phyloP scores from a whole-genome alignment of 2,329 filamentous ascomycete species.

The Ascocoryne sarcoides region DNA sequence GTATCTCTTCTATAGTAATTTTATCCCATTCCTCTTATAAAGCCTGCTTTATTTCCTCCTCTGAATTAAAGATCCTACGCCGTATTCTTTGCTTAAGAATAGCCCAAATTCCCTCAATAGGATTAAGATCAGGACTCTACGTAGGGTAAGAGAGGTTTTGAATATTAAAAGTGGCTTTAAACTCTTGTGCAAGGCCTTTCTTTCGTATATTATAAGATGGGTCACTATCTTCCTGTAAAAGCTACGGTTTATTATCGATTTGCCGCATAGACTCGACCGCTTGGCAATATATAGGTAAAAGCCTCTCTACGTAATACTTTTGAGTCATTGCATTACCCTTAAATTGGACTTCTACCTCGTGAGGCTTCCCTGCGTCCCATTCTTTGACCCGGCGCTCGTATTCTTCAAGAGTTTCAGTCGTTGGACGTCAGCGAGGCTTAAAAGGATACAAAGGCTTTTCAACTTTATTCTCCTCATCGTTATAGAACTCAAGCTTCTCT shows the following conservation, averaged over 20 bases:
- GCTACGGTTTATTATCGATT: too few species aligned
- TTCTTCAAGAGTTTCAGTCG: slow-evolving; percentile 3
- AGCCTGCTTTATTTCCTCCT: too few species aligned
- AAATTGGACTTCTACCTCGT: slow-evolving; percentile 6
- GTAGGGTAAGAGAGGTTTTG: too few species aligned
- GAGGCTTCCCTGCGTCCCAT: slow-evolving; percentile 9
- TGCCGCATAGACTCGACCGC: slow-evolving; percentile 4
- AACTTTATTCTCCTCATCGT: slow-evolving; percentile 7
- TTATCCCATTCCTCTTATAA: too few species aligned
- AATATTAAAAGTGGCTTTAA: too few species aligned
- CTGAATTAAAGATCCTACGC: too few species aligned
- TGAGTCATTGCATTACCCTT: slow-evolving; percentile 8
- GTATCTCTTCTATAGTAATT: too few species aligned
- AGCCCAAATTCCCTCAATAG: slow-evolving; percentile 1
- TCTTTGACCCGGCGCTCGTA: slow-evolving; percentile 4
- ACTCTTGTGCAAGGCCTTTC: too few species aligned
- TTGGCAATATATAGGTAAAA: slow-evolving; percentile 8
- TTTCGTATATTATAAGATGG: too few species aligned
- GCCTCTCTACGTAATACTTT: too few species aligned
- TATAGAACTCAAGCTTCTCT: slow-evolving; percentile 12
- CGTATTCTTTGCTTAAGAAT: neutral
- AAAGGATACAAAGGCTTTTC: slow-evolving; percentile 1
- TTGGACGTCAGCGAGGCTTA: slow-evolving; percentile 8
- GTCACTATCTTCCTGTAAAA: too few species aligned
- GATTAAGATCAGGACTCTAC: slow-evolving; percentile 1